Percentiles rank a stretch among this genome's conserved stretches.
phyloP scores from a whole-genome alignment of 108 stramenopile species.

The Cyclotella atomus region DNA sequence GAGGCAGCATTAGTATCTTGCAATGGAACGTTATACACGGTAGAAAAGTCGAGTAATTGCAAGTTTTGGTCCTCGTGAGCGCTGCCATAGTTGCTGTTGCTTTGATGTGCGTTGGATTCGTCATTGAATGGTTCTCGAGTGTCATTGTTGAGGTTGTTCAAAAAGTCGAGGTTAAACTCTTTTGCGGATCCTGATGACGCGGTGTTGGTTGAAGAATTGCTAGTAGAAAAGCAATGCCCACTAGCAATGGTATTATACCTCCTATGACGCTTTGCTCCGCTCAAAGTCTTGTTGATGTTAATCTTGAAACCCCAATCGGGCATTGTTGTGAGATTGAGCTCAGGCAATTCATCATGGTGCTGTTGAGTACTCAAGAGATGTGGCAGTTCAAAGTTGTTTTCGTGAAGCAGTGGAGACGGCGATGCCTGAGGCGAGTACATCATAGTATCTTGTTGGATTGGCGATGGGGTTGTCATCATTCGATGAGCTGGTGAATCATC shows the following conservation, averaged over 20 bases:
- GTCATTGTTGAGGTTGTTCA: background rate
- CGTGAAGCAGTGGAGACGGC: background rate
- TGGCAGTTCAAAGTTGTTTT: background rate
- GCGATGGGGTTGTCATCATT: background rate
- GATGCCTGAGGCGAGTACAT: background rate
- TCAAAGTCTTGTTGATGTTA: background rate
- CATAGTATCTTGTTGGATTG: background rate
- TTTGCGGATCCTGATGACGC: background rate
- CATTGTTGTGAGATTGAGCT: background rate
- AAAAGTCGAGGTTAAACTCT: background rate
- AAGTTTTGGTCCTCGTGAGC: background rate
- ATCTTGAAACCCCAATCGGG: too few relatives aligned
- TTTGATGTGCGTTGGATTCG: background rate
- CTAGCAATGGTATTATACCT: background rate
- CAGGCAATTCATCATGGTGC: background rate
- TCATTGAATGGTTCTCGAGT: background rate
- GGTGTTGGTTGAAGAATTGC: background rate
- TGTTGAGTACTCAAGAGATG: background rate
- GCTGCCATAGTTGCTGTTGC: background rate
- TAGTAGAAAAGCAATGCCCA: conserved; percentile 1
- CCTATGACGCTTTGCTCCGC: conserved; percentile 1
- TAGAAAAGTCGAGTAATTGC: background rate
- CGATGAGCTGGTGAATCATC: background rate
- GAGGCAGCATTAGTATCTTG: background rate
- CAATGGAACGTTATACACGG: background rate